Conservation (phyloP, 306 rosid species). For the Quillaja saponaria region DNA sequence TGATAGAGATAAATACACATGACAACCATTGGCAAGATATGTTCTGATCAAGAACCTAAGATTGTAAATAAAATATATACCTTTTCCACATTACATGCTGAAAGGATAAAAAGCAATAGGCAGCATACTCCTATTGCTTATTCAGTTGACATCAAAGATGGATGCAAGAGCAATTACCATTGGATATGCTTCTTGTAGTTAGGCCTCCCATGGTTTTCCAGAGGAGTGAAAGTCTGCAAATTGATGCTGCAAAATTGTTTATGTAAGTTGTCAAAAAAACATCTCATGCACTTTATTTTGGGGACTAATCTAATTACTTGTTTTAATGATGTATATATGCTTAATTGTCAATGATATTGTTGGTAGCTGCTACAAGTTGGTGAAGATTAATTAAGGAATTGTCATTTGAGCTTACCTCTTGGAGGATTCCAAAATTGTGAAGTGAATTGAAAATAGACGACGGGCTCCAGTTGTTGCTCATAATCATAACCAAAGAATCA, state of each 20-base stretch:
- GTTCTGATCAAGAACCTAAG: not conserved
- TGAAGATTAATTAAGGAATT: not conserved
- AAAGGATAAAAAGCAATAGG: not conserved
- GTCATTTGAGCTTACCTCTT: slow-evolving; percentile 34
- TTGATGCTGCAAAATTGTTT: slow-evolving; percentile 28
- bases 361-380: too few relatives aligned
- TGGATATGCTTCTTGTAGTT: slow-evolving; percentile 23
- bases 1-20: too few relatives aligned
- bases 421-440: slow-evolving; percentile 27
- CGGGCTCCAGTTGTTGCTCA: slow-evolving; percentile 40
- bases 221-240: slow-evolving; percentile 29
- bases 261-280: not conserved
- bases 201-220: slow-evolving; percentile 34
- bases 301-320: too few relatives aligned
- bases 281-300: too few relatives aligned
- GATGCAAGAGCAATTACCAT: not conserved
- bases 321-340: not conserved
- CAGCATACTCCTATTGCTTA: not conserved
- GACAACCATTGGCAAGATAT: not conserved
- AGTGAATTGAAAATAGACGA: slow-evolving; percentile 28
- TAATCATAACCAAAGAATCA: slow-evolving; percentile 12
- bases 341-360: too few relatives aligned
- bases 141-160: not conserved
- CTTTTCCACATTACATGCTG: too few relatives aligned
- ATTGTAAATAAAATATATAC: too few relatives aligned